Evolutionary conservation across 1,284 basidiomycete genomes (phyloP), one percentile per base, ranked within the genome.

Genomic region (Ceratobasidium sp.): DNA sequence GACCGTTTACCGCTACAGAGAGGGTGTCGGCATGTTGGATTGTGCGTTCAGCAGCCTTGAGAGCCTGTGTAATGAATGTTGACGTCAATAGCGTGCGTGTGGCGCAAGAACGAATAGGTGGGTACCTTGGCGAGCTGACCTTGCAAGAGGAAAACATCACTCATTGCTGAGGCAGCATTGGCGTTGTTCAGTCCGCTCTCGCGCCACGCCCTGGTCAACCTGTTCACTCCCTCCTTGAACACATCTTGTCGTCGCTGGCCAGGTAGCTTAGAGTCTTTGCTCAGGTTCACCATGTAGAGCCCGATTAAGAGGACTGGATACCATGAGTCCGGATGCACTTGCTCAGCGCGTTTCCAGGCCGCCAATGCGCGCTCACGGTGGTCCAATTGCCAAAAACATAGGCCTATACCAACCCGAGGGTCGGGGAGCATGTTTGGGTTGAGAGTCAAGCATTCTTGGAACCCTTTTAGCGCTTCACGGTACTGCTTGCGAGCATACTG

Each of bases 11-110:
- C 57, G 92, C 86, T 62, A 91, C 82, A 0, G 92, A 87, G 64
- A 93, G 85, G 0, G 94, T 94, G 77, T 98, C 95, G 0, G 95
- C 91, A 78, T 92, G 97, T 80, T 98, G 95, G 44, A 98, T 89
- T 0, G 95, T 93, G 62, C 95, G 88, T 79, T 98, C 96, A 3
- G 95, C 95, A 18, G 98, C 84, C 83, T 98, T 98, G 67, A 95
- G 82, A 0, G 94, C 93, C 88, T 95, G 66, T 23, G 14, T 63
- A 18, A 72, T 2, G 11, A 18, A 18, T 26, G 21, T 43, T 32
- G n/a, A 26, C 7, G 21, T 72, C 50, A 66, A 35, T n/a, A n/a
- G 18, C 30, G 35, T 38, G 6, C 11, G 26, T 41, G 32, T 46
- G 30, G 43, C 47, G 47, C 6, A 35, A 21, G 50, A 30, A 13